Conservation (phyloP, 345 rosid genomes). For the Pugionium dolabratum region DNA sequence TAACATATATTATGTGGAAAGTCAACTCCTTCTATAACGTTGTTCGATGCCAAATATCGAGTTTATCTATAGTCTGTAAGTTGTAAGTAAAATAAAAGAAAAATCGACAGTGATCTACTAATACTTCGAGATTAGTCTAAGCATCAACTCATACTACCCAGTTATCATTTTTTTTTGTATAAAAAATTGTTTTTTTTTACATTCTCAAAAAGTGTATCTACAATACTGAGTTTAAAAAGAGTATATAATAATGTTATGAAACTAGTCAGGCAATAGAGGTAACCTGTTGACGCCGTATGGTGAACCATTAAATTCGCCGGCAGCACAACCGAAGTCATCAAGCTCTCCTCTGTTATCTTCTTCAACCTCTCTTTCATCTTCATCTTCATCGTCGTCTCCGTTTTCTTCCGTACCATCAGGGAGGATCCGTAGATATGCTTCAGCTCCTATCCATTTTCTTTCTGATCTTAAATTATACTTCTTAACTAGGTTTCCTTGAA, state of each 20-base stretch:
- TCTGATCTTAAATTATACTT: conserved; percentile 63
- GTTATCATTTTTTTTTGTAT: too few relatives aligned
- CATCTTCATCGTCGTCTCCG: conserved; percentile 28
- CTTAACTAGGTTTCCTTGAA: conserved; percentile 61
- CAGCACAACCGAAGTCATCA: conserved; percentile 24
- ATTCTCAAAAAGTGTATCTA: conserved; percentile 8
- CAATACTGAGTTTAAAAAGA: too few relatives aligned
- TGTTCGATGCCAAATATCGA: too few relatives aligned
- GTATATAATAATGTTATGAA: conserved; percentile 3
- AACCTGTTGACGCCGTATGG: conserved; percentile 34
- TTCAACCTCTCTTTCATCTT: conserved; percentile 42
- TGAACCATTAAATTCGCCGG: conserved; percentile 19
- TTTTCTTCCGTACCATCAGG: conserved; percentile 49
- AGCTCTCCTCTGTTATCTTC: conserved; percentile 37
- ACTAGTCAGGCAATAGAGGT: conserved; percentile 39
- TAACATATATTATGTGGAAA: too few relatives aligned
- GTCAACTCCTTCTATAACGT: too few relatives aligned
- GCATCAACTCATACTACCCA: too few relatives aligned
- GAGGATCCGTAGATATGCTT: conserved; percentile 53
- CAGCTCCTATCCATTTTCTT: conserved; percentile 55
- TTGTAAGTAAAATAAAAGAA: too few relatives aligned
- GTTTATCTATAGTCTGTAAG: too few relatives aligned
- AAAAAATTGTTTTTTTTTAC: not conserved
- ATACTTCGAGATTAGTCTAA: too few relatives aligned
- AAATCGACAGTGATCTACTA: too few relatives aligned